A percentile compares a stretch with the other conserved stretches of the same genome.
Conservation (phyloP, 192 early-diverging fungal genomes). For the Phlyctochytrium arcticum region DNA sequence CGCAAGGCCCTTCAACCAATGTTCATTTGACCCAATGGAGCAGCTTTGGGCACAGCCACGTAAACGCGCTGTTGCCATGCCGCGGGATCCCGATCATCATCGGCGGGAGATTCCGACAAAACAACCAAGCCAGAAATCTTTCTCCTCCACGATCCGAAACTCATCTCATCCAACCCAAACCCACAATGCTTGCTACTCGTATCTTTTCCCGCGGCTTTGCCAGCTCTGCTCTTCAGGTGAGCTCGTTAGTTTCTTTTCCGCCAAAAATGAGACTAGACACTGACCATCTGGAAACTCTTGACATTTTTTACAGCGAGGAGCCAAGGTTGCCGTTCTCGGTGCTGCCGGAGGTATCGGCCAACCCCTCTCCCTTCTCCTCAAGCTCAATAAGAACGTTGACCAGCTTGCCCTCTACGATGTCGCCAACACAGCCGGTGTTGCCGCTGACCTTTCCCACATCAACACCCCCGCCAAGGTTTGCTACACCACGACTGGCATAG, state of each 20-base stretch:
- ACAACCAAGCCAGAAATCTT: not conserved
- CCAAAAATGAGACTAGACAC: not conserved
- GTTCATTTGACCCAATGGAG: not conserved
- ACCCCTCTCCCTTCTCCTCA: constrained; percentile 90
- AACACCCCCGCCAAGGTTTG: constrained; percentile 61
- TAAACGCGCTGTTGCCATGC: not conserved
- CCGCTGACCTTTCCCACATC: constrained; percentile 92
- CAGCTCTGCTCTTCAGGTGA: constrained; percentile 51
- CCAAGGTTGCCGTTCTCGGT: constrained; percentile 54
- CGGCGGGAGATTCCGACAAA: not conserved
- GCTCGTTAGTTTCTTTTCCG: not conserved
- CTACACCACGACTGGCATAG: too few relatives aligned
- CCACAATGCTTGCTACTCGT: constrained; percentile 34
- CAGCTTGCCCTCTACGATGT: constrained; percentile 93
- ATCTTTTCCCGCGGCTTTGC: constrained; percentile 53
- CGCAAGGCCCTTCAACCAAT: too few relatives aligned
- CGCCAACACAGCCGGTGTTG: constrained; percentile 96
- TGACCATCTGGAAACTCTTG: too few relatives aligned
- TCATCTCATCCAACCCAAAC: not conserved
- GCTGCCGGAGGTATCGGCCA: constrained; percentile 95
- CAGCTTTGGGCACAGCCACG: not conserved
- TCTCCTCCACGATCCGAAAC: not conserved
- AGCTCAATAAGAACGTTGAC: constrained; percentile 80
- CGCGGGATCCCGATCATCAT: too few relatives aligned
- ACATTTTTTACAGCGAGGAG: not conserved